A percentile compares a stretch with the other conserved stretches of the same genome.
These are phyloP conservation scores for Omphalotus olearius DNA, from an alignment of 1,284 basidiomycete species.

Conservation along the genomic window DNA sequence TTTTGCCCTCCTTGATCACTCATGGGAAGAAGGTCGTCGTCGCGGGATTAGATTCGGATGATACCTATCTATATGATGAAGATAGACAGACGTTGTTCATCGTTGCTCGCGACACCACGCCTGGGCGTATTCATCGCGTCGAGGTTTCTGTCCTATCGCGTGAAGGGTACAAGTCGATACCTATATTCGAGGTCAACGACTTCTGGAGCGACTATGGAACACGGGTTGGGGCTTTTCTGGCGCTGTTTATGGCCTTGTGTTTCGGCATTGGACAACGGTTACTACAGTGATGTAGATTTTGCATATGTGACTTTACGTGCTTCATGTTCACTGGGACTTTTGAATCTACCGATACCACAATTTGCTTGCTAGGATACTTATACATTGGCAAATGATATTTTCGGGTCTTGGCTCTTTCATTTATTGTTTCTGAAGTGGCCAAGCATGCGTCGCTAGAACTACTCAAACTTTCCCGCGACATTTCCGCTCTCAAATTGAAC, in stretches of 20 bases:
- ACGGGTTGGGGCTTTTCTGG: not conserved
- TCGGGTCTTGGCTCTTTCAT: no score
- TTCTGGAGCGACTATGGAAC: conserved; percentile 61
- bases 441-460: no score
- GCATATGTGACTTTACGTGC: no score
- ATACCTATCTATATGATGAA: conserved; percentile 47
- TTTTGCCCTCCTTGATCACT: conserved; percentile 61
- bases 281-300: no score
- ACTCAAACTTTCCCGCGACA: no score
- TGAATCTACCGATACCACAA: no score
- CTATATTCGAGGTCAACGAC: conserved; percentile 52
- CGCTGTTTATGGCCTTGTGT: not conserved
- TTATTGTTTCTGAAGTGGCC: no score
- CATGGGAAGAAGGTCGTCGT: conserved; percentile 57
- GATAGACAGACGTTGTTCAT: conserved; percentile 65
- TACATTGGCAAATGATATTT: no score
- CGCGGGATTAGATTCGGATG: conserved; percentile 46
- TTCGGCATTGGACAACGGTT: not conserved
- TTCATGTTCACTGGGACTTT: no score
- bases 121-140: conserved; percentile 44
- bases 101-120: conserved; percentile 38
- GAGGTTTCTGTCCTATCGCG: conserved; percentile 48
- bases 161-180: conserved; percentile 25
- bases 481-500: no score
- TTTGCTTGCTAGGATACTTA: no score